phyloP scores from a whole-genome alignment of 192 early-diverging fungal species.

The Spizellomyces punctatus region DNA sequence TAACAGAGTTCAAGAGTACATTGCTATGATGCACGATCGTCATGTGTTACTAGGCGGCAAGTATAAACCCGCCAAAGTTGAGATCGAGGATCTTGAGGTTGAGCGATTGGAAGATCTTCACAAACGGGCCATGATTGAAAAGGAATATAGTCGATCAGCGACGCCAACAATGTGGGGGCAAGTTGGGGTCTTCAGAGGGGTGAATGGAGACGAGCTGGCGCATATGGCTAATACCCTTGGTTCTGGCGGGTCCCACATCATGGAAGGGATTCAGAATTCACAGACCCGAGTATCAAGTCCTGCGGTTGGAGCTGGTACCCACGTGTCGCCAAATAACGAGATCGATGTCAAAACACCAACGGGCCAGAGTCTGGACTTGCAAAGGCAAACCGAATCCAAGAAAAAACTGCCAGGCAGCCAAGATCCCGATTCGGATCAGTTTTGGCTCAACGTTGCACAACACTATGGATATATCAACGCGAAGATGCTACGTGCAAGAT shows the following conservation, averaged over 20 bases:
- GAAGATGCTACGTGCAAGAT: constrained; percentile 31
- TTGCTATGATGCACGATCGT: constrained; percentile 27
- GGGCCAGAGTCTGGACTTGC: not conserved
- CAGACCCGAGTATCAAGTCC: not conserved
- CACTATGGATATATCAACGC: constrained; percentile 43
- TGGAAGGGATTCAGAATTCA: too few relatives aligned
- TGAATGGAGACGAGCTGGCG: too few relatives aligned
- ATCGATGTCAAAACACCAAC: not conserved
- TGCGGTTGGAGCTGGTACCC: not conserved
- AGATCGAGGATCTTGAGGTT: constrained; percentile 31
- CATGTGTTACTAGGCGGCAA: not conserved
- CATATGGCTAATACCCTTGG: too few relatives aligned
- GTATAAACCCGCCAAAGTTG: not conserved
- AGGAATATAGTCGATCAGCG: too few relatives aligned
- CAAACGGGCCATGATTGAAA: not conserved
- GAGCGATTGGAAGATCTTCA: constrained; percentile 22
- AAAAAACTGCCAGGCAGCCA: not conserved
- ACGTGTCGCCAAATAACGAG: not conserved
- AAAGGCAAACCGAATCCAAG: not conserved
- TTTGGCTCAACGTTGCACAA: constrained; percentile 23
- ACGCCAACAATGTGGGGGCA: not conserved
- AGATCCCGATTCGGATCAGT: not conserved
- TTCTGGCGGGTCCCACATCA: too few relatives aligned
- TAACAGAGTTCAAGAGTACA: constrained; percentile 46
- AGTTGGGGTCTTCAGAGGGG: not conserved